Percentiles rank a stretch among this genome's conserved stretches.
Conservation (phyloP, 1,139 yeast species). For the Taphrina deformans region DNA sequence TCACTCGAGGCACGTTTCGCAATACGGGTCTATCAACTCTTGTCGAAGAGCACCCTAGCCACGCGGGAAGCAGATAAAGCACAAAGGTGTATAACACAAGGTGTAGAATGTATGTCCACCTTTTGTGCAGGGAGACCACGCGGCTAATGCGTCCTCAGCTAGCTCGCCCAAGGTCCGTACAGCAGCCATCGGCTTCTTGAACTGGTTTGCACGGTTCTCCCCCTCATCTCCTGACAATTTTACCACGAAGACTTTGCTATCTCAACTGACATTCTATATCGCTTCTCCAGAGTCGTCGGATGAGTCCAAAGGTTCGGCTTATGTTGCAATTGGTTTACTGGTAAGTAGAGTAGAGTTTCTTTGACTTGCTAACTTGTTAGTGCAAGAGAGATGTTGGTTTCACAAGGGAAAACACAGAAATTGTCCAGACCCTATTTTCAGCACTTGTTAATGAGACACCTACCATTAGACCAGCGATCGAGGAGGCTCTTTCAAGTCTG, state of each 20-base stretch:
- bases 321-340: constrained; percentile 11
- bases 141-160: background rate
- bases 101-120: constrained; percentile 56
- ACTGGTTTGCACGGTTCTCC: constrained; percentile 51
- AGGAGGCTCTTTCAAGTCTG: constrained; percentile 67
- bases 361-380: background rate
- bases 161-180: constrained; percentile 44
- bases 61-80: constrained; percentile 44
- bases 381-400: constrained; percentile 51
- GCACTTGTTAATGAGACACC: constrained; percentile 66
- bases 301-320: constrained; percentile 8
- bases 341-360: background rate
- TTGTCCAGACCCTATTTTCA: constrained; percentile 66
- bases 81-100: constrained; percentile 53
- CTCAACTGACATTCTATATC: constrained; percentile 37
- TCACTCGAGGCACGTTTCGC: constrained; percentile 61
- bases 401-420: constrained; percentile 52
- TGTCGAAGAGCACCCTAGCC: constrained; percentile 58
- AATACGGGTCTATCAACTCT: constrained; percentile 57
- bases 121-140: constrained; percentile 39
- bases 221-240: background rate
- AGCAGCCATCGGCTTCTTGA: constrained; percentile 61
- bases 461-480: constrained; percentile 67
- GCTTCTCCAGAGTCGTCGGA: constrained; percentile 1
- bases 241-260: constrained; percentile 36